These are phyloP conservation scores for Fusarium tricinctum DNA, from an alignment of 2,329 filamentous ascomycete genomes.

Conservation along the genomic window DNA sequence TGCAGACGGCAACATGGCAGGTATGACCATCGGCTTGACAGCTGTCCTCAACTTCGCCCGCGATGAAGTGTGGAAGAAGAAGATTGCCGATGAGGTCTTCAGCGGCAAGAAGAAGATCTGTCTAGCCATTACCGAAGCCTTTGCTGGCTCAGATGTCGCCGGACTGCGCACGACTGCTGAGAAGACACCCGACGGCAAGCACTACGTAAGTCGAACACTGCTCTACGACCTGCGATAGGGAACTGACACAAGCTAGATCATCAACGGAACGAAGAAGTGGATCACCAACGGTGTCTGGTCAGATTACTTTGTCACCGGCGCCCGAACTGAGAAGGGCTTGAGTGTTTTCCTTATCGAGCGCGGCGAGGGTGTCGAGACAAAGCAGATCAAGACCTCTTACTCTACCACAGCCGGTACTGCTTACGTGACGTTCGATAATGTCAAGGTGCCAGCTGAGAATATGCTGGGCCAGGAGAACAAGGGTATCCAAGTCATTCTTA, in stretches of 20 bases:
- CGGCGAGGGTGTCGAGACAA: slow-evolving; percentile 81
- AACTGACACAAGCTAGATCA: slow-evolving; percentile 56
- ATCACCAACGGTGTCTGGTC: slow-evolving; percentile 85
- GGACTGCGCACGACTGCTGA: slow-evolving; percentile 82
- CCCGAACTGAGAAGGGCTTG: slow-evolving; percentile 83
- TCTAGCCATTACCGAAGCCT: slow-evolving; percentile 89
- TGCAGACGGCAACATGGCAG: slow-evolving; percentile 88
- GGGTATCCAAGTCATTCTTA: slow-evolving; percentile 85
- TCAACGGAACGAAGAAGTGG: slow-evolving; percentile 86
- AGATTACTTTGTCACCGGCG: slow-evolving; percentile 87
- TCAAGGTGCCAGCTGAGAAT: slow-evolving; percentile 85
- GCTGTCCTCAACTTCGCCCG: slow-evolving; percentile 84
- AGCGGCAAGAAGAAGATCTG: slow-evolving; percentile 89
- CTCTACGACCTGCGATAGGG: background rate
- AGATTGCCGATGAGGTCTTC: slow-evolving; percentile 79
- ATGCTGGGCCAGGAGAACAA: slow-evolving; percentile 87
- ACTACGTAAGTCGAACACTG: slow-evolving; percentile 68
- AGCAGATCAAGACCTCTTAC: slow-evolving; percentile 84
- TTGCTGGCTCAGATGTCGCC: slow-evolving; percentile 84
- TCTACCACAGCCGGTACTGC: slow-evolving; percentile 83
- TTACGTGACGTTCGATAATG: slow-evolving; percentile 86
- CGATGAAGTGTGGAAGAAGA: slow-evolving; percentile 74
- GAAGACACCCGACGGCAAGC: slow-evolving; percentile 80
- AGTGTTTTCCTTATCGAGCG: slow-evolving; percentile 82
- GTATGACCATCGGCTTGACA: slow-evolving; percentile 86